phyloP scores from a whole-genome alignment of 345 rosid species.

The Atalantia buxifolia region DNA sequence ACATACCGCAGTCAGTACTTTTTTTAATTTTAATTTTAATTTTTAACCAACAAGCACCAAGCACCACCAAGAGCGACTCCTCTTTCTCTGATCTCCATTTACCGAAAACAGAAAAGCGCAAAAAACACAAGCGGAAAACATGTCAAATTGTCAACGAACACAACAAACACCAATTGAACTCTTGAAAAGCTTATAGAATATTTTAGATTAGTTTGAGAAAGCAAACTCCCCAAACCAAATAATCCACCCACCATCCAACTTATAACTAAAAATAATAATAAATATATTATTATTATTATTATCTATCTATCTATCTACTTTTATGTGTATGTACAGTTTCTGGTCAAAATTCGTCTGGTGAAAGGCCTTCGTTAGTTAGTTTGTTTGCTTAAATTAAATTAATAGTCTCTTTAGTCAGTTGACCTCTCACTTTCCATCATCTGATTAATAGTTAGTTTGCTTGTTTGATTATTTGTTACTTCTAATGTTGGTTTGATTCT shows the following conservation, averaged over 20 bases:
- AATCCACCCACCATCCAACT: not conserved
- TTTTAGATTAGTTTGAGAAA: not conserved
- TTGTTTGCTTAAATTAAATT: not conserved
- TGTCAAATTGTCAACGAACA: too few species aligned
- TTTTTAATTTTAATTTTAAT: too few species aligned
- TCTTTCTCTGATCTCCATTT: too few species aligned
- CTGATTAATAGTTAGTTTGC: slow-evolving; percentile 21
- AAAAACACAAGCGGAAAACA: too few species aligned
- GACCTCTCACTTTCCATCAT: slow-evolving; percentile 74
- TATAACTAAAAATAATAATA: not conserved
- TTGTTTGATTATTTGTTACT: slow-evolving; percentile 26
- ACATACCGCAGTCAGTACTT: too few species aligned
- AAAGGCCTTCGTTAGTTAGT: not conserved
- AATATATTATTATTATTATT: not conserved
- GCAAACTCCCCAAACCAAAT: not conserved
- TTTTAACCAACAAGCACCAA: too few species aligned
- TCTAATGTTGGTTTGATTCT: slow-evolving; percentile 57
- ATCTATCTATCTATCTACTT: not conserved
- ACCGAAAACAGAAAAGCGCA: too few species aligned
- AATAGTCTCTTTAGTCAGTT: slow-evolving; percentile 36
- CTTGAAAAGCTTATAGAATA: too few species aligned
- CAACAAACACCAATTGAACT: too few species aligned
- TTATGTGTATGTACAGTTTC: not conserved
- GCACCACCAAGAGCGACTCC: too few species aligned
- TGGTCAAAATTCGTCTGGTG: slow-evolving; percentile 3